Evolutionary conservation across 495 filamentous ascomycete genomes (phyloP).

Genomic region (Bryoglossum gracile): DNA sequence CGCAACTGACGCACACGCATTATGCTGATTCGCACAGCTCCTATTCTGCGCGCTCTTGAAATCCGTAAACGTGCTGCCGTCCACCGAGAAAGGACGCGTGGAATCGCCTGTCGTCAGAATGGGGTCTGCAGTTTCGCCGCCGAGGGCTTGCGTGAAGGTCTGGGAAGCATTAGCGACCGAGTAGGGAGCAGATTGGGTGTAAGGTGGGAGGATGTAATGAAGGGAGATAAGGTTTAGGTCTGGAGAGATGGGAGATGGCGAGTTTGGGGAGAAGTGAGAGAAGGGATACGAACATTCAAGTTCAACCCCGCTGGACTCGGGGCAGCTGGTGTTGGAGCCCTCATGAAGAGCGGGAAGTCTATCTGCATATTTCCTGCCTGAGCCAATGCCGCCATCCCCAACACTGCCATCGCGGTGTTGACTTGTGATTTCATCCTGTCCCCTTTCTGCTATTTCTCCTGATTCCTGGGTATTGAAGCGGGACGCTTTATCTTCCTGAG

Average conservation of each 20-base stretch:
- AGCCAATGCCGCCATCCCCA: background rate
- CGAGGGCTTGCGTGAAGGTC: conserved; percentile 44
- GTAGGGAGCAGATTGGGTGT: too few species aligned
- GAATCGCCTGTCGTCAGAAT: conserved; percentile 36
- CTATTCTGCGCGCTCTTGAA: conserved; percentile 38
- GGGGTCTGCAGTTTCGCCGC: conserved; percentile 36
- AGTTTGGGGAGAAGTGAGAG: background rate
- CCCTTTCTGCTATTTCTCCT: background rate
- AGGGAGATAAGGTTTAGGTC: background rate
- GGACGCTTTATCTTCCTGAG: too few species aligned
- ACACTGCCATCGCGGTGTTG: background rate
- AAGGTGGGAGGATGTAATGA: too few species aligned
- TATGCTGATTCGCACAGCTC: conserved; percentile 47
- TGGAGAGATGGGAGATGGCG: background rate
- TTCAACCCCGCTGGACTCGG: background rate
- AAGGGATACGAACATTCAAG: background rate
- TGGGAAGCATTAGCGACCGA: too few species aligned
- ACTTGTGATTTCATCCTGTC: background rate
- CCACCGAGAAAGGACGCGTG: conserved; percentile 43
- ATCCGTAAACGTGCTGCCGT: conserved; percentile 42
- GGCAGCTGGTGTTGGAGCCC: background rate
- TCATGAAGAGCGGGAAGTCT: background rate
- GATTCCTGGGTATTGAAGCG: background rate
- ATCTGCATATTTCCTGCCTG: background rate
- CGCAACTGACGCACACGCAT: conserved; percentile 45